Conservation (phyloP, 306 rosid genomes). For the Prunus davidiana region DNA sequence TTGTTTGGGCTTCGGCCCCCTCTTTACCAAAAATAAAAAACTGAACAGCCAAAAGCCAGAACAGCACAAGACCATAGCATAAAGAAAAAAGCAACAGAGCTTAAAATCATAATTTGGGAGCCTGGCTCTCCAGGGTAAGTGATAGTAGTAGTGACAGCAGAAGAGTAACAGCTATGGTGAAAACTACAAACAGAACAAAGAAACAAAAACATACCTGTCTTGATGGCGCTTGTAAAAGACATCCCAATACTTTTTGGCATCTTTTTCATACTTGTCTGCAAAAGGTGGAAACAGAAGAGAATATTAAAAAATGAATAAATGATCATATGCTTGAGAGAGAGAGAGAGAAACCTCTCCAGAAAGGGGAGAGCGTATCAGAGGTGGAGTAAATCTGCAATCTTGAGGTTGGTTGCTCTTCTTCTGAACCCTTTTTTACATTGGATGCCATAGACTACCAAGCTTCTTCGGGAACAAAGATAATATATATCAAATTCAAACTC, state of each 20-base stretch:
- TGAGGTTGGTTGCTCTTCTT: conserved; percentile 39
- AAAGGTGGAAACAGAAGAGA: not conserved
- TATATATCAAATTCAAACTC: not conserved
- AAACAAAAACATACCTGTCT: conserved; percentile 52
- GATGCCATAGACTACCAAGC: conserved; percentile 41
- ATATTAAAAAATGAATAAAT: no score
- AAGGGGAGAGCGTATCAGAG: conserved; percentile 50
- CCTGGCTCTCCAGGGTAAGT: not conserved
- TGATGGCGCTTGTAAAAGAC: conserved; percentile 84
- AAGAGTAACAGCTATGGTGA: not conserved
- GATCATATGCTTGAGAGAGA: not conserved
- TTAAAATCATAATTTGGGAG: not conserved
- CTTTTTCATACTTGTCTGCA: conserved; percentile 82
- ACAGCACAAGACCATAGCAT: not conserved
- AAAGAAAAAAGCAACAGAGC: not conserved
- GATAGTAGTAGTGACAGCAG: not conserved
- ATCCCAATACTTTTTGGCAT: conserved; percentile 94
- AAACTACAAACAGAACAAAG: not conserved
- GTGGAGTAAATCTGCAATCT: conserved; percentile 74
- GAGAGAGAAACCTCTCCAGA: conserved; percentile 75
- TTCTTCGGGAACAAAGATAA: not conserved
- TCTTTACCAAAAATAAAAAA: not conserved
- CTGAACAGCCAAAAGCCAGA: not conserved
- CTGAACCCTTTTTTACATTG: conserved; percentile 32
- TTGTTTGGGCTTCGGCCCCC: no score